Conservation (phyloP, 1,284 basidiomycete species). For the Marasmius sp. region DNA sequence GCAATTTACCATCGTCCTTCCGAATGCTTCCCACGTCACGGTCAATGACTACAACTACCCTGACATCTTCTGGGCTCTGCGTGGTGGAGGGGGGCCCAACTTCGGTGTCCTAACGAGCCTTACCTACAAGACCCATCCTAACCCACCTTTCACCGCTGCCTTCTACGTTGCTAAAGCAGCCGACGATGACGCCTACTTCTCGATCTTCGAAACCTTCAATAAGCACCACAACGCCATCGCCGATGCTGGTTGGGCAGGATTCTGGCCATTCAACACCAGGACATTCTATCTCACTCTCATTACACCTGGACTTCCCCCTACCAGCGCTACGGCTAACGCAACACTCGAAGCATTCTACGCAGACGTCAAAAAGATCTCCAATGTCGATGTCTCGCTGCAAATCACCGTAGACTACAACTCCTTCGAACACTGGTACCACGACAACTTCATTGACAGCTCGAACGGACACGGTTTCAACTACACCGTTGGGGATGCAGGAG, state of each 20-base stretch:
- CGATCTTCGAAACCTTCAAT: constrained; percentile 8
- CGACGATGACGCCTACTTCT: background rate
- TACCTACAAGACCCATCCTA: constrained; percentile 7
- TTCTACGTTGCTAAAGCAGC: background rate
- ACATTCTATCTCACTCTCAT: constrained; percentile 6
- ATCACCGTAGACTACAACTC: background rate
- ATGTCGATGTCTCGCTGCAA: background rate
- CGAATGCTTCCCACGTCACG: constrained; percentile 1
- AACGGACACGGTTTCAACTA: constrained; percentile 8
- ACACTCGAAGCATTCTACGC: constrained; percentile 3
- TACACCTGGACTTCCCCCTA: constrained; percentile 8
- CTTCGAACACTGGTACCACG: background rate
- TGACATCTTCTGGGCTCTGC: constrained; percentile 12
- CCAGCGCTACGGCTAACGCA: background rate
- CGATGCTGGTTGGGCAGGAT: constrained; percentile 26
- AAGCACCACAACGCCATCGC: constrained; percentile 24
- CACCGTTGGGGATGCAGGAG: background rate
- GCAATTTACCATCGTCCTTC: constrained; percentile 6
- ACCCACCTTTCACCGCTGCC: background rate
- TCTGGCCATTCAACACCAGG: constrained; percentile 14
- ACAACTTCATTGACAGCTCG: constrained; percentile 7
- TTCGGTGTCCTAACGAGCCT: constrained; percentile 3
- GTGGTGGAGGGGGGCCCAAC: constrained; percentile 6
- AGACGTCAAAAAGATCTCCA: background rate
- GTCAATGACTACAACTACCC: constrained; percentile 1